A percentile compares a stretch with the other conserved stretches of the same genome.
Conservation (phyloP, 306 rosid species). For the Vachellia pachyceras region DNA sequence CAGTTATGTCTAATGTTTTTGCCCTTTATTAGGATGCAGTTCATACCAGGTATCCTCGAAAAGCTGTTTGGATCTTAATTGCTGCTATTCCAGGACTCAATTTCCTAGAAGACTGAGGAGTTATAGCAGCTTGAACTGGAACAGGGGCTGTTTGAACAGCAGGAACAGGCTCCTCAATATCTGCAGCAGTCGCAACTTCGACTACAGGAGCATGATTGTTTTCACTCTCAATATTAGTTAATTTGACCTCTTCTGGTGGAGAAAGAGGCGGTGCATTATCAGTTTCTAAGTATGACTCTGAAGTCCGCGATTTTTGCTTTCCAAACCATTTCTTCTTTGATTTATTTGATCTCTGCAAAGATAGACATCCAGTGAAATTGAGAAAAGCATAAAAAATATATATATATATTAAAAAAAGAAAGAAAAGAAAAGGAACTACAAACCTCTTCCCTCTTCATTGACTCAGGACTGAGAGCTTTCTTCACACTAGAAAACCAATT, state of each 20-base stretch:
- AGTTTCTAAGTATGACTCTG: conserved; percentile 53
- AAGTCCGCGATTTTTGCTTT: conserved; percentile 67
- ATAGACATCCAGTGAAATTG: conserved; percentile 4
- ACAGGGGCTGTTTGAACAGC: conserved; percentile 50
- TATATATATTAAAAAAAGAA: neutral
- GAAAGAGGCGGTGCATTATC: conserved; percentile 62
- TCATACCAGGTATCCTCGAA: conserved; percentile 90
- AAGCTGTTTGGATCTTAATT: conserved; percentile 88
- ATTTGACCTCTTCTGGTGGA: conserved; percentile 62
- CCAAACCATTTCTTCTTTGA: conserved; percentile 99
- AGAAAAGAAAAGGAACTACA: conserved; percentile 2
- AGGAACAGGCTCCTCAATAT: conserved; percentile 44
- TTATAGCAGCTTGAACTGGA: conserved; percentile 42
- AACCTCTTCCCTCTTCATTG: conserved; percentile 85
- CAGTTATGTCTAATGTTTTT: conserved; percentile 9
- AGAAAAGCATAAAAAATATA: neutral
- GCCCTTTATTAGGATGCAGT: neutral
- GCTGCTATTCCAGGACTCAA: conserved; percentile 78
- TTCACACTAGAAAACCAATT: conserved; percentile 93
- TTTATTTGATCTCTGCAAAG: conserved; percentile 64
- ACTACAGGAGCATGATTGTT: conserved; percentile 50
- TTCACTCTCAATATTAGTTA: conserved; percentile 60
- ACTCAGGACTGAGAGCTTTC: conserved; percentile 96
- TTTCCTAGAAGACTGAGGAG: conserved; percentile 57
- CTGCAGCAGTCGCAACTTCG: conserved; percentile 46